A percentile compares a stretch with the other conserved stretches of the same genome.
Conservation (phyloP, 1,139 yeast species). For the Geotrichum citri-aurantii region DNA sequence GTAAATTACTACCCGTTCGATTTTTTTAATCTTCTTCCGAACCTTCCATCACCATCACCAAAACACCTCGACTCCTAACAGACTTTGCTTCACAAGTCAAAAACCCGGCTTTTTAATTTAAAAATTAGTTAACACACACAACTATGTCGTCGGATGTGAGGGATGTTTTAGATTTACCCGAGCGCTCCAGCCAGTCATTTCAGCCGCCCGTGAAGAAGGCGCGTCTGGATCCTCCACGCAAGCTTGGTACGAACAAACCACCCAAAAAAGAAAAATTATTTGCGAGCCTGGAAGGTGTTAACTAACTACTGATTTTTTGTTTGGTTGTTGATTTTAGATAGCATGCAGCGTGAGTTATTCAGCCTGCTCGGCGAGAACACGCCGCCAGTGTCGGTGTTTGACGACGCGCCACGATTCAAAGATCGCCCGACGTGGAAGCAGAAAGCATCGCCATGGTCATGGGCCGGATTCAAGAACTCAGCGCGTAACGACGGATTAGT, state of each 20-base stretch:
- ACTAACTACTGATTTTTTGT: not conserved
- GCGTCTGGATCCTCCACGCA: conserved; percentile 21
- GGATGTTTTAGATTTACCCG: conserved; percentile 66
- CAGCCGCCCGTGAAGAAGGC: conserved; percentile 30
- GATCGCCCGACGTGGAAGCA: conserved; percentile 55
- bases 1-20: not conserved
- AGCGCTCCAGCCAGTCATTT: conserved; percentile 31
- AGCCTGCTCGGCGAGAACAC: conserved; percentile 86
- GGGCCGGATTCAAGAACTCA: conserved; percentile 53
- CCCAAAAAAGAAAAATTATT: conserved; percentile 3
- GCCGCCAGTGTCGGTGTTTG: conserved; percentile 65
- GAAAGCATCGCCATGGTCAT: conserved; percentile 79
- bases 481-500: conserved; percentile 47
- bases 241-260: conserved; percentile 20
- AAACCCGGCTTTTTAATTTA: not conserved
- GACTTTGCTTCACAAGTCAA: not conserved
- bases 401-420: conserved; percentile 46
- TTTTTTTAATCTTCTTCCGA: not conserved
- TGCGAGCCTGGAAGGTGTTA: no score
- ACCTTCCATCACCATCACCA: not conserved
- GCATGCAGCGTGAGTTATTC: conserved; percentile 87
- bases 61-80: not conserved
- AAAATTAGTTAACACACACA: not conserved
- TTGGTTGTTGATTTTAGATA: conserved; percentile 39
- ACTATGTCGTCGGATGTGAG: conserved; percentile 59